Conservation (phyloP, 2,329 filamentous ascomycete genomes). For the Nakataea oryzae region DNA sequence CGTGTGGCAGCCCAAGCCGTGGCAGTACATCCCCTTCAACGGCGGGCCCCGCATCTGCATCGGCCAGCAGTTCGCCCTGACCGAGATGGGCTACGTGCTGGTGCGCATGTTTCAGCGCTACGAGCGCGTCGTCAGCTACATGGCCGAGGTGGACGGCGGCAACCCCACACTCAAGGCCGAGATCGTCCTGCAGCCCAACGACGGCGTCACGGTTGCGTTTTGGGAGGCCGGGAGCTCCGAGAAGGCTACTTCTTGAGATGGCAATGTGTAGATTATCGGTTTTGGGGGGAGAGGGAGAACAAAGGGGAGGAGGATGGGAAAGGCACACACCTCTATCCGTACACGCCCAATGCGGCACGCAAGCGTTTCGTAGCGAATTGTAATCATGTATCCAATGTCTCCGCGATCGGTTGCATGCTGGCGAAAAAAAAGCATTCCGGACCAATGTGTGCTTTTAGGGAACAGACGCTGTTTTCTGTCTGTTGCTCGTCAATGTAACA, state of each 20-base stretch:
- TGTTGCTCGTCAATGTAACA: background rate
- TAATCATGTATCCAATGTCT: too few species aligned
- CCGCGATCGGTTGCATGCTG: too few species aligned
- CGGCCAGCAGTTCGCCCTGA: conserved; percentile 72
- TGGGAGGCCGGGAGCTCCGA: conserved; percentile 28
- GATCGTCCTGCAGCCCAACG: conserved; percentile 47
- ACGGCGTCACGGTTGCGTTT: conserved; percentile 48
- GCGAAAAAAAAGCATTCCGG: too few species aligned
- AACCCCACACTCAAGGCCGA: conserved; percentile 44
- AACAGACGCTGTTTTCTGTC: too few species aligned
- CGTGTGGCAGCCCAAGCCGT: conserved; percentile 50
- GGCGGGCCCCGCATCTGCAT: conserved; percentile 66
- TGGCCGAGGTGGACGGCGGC: conserved; percentile 43
- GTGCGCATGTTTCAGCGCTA: conserved; percentile 65
- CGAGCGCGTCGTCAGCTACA: conserved; percentile 48
- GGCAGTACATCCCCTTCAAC: conserved; percentile 69
- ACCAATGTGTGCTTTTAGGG: too few species aligned
- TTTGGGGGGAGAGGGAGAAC: too few species aligned
- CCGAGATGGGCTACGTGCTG: conserved; percentile 65
- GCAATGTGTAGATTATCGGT: too few species aligned
- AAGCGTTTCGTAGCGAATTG: too few species aligned
- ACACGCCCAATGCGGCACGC: too few species aligned
- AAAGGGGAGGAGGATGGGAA: too few species aligned
- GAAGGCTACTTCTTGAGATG: background rate
- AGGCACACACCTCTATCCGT: too few species aligned